Evolutionary conservation across 2,329 filamentous ascomycete species (phyloP), one percentile per base, ranked within the genome.

Genomic region (Bipolaris bicolor): DNA sequence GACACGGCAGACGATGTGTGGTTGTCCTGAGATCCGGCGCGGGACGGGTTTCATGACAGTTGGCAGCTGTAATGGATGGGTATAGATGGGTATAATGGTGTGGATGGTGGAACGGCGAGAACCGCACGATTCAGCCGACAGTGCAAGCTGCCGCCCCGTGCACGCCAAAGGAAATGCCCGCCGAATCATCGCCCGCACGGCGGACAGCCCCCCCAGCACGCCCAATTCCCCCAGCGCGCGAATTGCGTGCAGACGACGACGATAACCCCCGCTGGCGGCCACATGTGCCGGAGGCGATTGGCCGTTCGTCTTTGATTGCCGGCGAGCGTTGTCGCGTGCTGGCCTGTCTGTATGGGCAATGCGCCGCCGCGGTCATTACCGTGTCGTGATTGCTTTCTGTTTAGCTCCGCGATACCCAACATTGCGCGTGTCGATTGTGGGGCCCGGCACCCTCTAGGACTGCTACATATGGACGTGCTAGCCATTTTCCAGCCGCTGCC

Each of bases 141-240:
- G 49, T 43, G 65, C 68, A 68, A 60, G 67, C 62, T 64, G 63
- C 64, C 62, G 71, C 68, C 63, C 72, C 64, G 68, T 72, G 67
- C 70, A 58, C 66, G 51, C 63, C 61, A 60, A 58, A 59, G 54
- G 52, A 66, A 51, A 52, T 52, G 54, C 45, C 63, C 58, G 54
- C 61, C 74, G 57, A 75, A 76, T 76, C 71, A 75, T 46, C 50
- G 33, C 36, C 43, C 49, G 49, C 60, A 64, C 61, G 66, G 52
- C 59, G 63, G 54, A 47, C 62, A 44, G 59, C 62, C 58, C 58
- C 58, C 60, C 60, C 47, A 57, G 57, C 67, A 70, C 73, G 72
- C 68, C 18, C 67, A 41, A 60, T 62, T 70, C 71, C 71, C 73
- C 68, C 69, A 68, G 70, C 66, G 57, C 62, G 65, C 70, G 66